These are phyloP conservation scores for Helianthus annuus DNA, from an alignment of 129 eudicot genomes.

Conservation along the genomic window HanXRQr2.0-SUNRISE NC_035442.2:16804489-16804988, in stretches of 20 bases:
- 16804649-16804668: too few species aligned
- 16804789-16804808: conserved; percentile 15
- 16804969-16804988: conserved; percentile 10
- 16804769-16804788: not conserved
- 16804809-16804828: not conserved
- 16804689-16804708: too few species aligned
- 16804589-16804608: too few species aligned
- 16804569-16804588: too few species aligned
- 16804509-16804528: not conserved
- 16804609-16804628: too few species aligned
- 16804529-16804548: too few species aligned
- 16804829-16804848: not conserved
- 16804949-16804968: not conserved
- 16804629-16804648: too few species aligned
- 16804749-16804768: not conserved
- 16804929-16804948: not conserved
- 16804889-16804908: conserved; percentile 4
- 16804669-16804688: too few species aligned
- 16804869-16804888: conserved; percentile 26
- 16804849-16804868: not conserved
- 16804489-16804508: not conserved
- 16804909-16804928: not conserved
- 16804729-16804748: not conserved
- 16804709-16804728: too few species aligned
- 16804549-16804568: too few species aligned